Base-by-base conservation (phyloP, 306 rosid species). In the Albizia julibrissin region DNA sequence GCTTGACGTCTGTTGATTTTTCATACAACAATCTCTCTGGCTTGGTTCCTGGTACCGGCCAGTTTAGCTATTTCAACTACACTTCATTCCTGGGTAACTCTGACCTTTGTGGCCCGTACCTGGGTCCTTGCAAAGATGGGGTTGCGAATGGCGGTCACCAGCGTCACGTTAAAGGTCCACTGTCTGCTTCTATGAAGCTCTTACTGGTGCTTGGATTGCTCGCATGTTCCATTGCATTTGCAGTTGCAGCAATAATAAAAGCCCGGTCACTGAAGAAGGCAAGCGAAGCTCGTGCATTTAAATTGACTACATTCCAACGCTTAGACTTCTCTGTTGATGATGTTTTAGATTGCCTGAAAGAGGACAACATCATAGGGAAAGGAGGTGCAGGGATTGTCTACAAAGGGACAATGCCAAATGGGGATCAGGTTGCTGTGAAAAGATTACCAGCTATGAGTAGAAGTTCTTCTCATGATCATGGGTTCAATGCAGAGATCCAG, bases 301-400 rank as follows among this genome's bases (percentile, higher is more conserved):
- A 90, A 64, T 43, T 95, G 79, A 95, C 99, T 1, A 94, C 99
- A 8, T 95, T 95, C 85, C 99, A 95, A 68, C 94, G 98, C 37
- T 80, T 95, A 82, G 99, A 93, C 67, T 95, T 95, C 86, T 91
- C 95, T 0, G 98, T 87, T 5, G 99, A 95, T 80, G 99, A 93
- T 87, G 94, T 95, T 64, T 85, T 95, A 89, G 97, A 93, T 82
- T 87, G 87, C 80, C 85, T 95, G 75, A 95, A 95, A 81, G 99
- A 93, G 68, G 99, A 95, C 70, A 95, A 93, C 81, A 95, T 95
- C 10, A 95, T 95, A 29, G 99, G 99, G 74, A 95, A 95, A 82
- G 99, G 99, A 58, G 99, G 99, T 43, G 99, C 99, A n/a, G 99
- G 99, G 77, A 95, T 91, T 88, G 99, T 95, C 16, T 95, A 95